Evolutionary conservation across 2,329 filamentous ascomycete genomes (phyloP).

Genomic region (Aspergillus tamarii): DNA sequence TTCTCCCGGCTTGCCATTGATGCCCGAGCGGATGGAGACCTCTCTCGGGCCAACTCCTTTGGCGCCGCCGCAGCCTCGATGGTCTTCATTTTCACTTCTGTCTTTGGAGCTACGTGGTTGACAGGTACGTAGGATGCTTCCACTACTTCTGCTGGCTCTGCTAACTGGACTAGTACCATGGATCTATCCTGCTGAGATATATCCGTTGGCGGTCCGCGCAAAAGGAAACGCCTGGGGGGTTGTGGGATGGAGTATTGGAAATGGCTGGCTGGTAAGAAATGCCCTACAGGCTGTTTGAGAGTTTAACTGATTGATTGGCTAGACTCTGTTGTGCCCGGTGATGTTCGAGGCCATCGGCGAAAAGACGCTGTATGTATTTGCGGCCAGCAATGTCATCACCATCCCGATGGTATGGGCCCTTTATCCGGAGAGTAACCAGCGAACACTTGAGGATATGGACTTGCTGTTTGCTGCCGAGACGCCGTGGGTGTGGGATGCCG

Average conservation of each 20-base stretch:
- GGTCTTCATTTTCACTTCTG: conserved; percentile 69
- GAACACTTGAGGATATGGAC: conserved; percentile 76
- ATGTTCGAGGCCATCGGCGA: conserved; percentile 68
- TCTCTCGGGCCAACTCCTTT: conserved; percentile 53
- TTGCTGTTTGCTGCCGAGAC: conserved; percentile 69
- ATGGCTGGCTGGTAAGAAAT: conserved; percentile 62
- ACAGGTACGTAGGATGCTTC: conserved; percentile 58
- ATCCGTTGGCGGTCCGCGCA: conserved; percentile 70
- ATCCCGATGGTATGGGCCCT: conserved; percentile 74
- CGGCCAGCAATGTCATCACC: conserved; percentile 64
- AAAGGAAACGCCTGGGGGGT: conserved; percentile 78
- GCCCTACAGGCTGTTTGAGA: conserved; percentile 3
- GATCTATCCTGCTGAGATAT: conserved; percentile 74
- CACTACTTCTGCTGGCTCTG: conserved; percentile 60
- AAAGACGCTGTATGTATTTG: conserved; percentile 76
- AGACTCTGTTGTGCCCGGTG: conserved; percentile 58
- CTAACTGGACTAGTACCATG: conserved; percentile 56
- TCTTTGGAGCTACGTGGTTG: conserved; percentile 68
- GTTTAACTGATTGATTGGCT: not conserved
- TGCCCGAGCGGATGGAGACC: conserved; percentile 51
- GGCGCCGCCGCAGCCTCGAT: conserved; percentile 70
- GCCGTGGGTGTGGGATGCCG: conserved; percentile 72
- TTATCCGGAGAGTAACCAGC: conserved; percentile 74
- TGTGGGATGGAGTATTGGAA: conserved; percentile 75
- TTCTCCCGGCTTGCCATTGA: conserved; percentile 60